phyloP scores from a whole-genome alignment of 371 early-diverging fungal genomes.

The Syncephalis plumigaleata region DNA sequence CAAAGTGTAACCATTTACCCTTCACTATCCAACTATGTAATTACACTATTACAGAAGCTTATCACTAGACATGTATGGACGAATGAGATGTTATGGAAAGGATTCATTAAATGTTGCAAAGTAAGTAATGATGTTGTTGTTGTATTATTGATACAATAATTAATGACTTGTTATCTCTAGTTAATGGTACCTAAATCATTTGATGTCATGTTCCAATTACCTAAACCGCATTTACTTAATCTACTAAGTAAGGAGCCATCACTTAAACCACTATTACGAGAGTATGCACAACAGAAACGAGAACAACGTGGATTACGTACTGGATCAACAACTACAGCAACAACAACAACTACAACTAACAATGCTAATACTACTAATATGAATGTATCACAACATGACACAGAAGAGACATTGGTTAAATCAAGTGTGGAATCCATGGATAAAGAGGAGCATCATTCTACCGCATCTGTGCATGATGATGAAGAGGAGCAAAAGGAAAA shows the following conservation, averaged over 20 bases:
- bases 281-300: no score
- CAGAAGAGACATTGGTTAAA: no score
- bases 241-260: conserved; percentile 3
- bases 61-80: conserved; percentile 51
- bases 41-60: conserved; percentile 33
- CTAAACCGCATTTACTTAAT: conserved; percentile 2
- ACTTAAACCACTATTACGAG: background rate
- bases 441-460: no score
- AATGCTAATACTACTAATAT: no score
- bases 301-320: no score
- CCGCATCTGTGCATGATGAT: no score
- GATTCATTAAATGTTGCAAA: conserved; percentile 42
- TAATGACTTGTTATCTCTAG: conserved; percentile 1
- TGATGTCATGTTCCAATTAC: conserved; percentile 6
- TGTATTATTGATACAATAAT: background rate
- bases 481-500: no score
- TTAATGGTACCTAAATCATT: conserved; percentile 5
- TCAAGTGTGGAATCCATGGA: no score
- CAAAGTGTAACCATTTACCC: conserved; percentile 43
- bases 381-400: no score
- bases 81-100: conserved; percentile 51
- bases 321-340: no score
- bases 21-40: conserved; percentile 31
- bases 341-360: no score
- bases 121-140: conserved; percentile 1